phyloP scores from a whole-genome alignment of 225 moss, liverwort and hornwort species.

The Polytrichum formosum region DNA sequence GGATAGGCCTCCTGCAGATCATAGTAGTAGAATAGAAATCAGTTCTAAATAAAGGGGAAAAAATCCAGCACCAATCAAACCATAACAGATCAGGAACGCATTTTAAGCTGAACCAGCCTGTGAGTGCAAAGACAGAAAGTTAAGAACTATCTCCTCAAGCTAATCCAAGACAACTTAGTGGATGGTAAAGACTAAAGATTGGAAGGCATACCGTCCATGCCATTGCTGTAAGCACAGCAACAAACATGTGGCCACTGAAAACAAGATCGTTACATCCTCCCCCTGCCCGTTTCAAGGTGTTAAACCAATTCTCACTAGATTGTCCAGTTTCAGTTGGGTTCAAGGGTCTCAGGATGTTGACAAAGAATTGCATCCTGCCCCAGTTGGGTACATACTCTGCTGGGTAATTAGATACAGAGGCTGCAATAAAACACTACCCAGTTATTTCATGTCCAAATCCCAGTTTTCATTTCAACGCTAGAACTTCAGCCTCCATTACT shows the following conservation, averaged over 20 bases:
- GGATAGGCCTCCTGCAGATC: constrained; percentile 73
- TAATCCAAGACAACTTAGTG: too few species aligned
- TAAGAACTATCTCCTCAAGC: too few species aligned
- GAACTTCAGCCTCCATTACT: too few species aligned
- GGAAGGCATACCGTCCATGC: constrained; percentile 76
- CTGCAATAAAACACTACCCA: constrained; percentile 28
- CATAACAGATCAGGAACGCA: too few species aligned
- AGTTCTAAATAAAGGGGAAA: too few species aligned
- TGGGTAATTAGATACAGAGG: constrained; percentile 63
- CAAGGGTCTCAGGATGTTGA: constrained; percentile 86
- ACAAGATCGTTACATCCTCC: constrained; percentile 97
- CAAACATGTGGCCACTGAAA: constrained; percentile 93
- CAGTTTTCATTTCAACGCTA: too few species aligned
- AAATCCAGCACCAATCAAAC: too few species aligned
- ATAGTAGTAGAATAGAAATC: too few species aligned
- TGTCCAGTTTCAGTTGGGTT: constrained; percentile 61
- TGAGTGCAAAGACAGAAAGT: too few species aligned
- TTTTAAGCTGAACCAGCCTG: too few species aligned
- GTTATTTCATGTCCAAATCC: not conserved
- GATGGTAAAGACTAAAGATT: not conserved
- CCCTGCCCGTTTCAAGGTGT: constrained; percentile 81
- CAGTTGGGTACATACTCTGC: constrained; percentile 83
- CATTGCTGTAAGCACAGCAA: constrained; percentile 92
- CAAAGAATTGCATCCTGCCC: constrained; percentile 88
- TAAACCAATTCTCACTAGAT: constrained; percentile 80